Evolutionary conservation across 306 rosid genomes (phyloP).

Genomic region (Cercis canadensis): DNA sequence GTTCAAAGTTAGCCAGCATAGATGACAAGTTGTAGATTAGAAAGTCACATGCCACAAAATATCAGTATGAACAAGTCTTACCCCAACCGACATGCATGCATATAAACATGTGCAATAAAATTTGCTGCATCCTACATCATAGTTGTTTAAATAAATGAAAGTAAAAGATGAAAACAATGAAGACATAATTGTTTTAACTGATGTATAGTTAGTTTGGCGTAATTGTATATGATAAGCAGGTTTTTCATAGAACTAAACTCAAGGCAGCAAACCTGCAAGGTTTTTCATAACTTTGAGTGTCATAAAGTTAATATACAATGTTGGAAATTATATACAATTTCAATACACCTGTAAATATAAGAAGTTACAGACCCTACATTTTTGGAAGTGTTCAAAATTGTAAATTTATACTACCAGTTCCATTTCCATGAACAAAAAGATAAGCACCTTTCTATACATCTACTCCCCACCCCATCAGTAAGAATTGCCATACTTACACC

Average conservation of each 20-base stretch:
- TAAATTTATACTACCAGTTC: slow-evolving; percentile 2
- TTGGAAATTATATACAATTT: neutral
- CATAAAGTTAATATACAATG: slow-evolving; percentile 15
- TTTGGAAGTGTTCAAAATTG: neutral
- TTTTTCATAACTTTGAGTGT: slow-evolving; percentile 1
- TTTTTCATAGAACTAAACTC: slow-evolving; percentile 6
- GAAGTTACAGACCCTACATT: neutral
- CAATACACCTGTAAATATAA: neutral
- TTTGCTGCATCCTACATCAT: slow-evolving; percentile 1
- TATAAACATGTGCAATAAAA: slow-evolving; percentile 14
- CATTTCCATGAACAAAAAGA: slow-evolving; percentile 17
- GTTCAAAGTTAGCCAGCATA: neutral
- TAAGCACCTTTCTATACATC: neutral
- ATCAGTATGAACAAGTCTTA: neutral
- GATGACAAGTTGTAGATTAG: neutral
- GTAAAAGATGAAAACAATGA: neutral
- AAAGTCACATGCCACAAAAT: neutral
- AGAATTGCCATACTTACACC: neutral
- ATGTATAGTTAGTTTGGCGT: no score
- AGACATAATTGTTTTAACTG: neutral
- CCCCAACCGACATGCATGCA: neutral
- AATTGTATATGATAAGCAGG: neutral
- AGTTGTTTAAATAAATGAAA: slow-evolving; percentile 5
- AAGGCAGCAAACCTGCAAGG: slow-evolving; percentile 2
- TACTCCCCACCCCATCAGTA: neutral